Evolutionary conservation across 768 basidiomycete genomes (phyloP).

Genomic region (Podaxis sp.): DNA sequence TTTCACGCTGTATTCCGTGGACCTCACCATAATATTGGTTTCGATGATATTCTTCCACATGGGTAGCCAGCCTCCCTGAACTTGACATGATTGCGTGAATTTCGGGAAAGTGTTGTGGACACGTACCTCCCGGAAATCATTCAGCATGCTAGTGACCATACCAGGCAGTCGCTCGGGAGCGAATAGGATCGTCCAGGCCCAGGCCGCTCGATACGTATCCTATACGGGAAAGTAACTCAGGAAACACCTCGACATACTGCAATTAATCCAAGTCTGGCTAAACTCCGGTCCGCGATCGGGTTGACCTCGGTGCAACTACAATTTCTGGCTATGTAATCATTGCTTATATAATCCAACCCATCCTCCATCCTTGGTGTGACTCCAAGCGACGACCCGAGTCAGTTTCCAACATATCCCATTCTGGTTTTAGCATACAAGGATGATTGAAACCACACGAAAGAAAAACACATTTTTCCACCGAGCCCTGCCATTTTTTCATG

Average conservation of each 20-base stretch:
- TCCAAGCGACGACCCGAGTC: too few species aligned
- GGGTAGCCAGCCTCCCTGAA: slow-evolving; percentile 73
- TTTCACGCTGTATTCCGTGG: neutral
- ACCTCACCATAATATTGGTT: slow-evolving; percentile 69
- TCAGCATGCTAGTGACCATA: slow-evolving; percentile 78
- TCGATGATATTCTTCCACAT: slow-evolving; percentile 92
- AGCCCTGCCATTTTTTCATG: too few species aligned
- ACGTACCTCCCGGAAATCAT: slow-evolving; percentile 60
- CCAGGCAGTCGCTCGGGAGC: slow-evolving; percentile 73
- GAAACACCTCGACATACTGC: neutral
- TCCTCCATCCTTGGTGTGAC: too few species aligned
- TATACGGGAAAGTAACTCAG: neutral
- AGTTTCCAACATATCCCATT: too few species aligned
- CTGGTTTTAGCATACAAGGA: too few species aligned
- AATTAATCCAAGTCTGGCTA: neutral
- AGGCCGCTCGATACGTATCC: slow-evolving; percentile 78
- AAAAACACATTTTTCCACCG: too few species aligned
- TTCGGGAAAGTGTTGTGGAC: neutral
- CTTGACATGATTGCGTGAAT: neutral
- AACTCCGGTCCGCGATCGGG: slow-evolving; percentile 8
- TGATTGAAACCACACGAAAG: too few species aligned
- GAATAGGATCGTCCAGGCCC: slow-evolving; percentile 75
- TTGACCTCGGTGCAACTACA: slow-evolving; percentile 6
- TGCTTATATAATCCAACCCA: too few species aligned
- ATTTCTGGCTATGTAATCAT: too few species aligned